Base-by-base conservation (phyloP, 306 rosid species). In the Acacia melanoxylon region DNA sequence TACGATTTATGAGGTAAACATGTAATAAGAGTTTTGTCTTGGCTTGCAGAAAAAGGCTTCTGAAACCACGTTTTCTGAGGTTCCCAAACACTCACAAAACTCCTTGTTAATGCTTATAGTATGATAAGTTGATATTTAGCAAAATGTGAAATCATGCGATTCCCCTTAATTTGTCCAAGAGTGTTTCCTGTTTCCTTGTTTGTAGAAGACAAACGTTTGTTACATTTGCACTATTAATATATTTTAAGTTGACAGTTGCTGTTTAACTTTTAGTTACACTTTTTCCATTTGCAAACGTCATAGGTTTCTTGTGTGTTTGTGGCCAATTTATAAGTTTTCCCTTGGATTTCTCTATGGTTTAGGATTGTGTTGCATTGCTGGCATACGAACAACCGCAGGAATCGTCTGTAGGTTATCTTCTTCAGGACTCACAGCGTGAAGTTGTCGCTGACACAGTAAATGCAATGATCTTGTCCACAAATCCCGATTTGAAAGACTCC, bases 281-380 rank as follows among this genome's bases (percentile, higher is more conserved):
- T 51, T 33, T 8, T 20, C 8, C 49, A 19, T 75, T 31, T 29
- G 16, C 19, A 13, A 72, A 48, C 52, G 17, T 10, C 6, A 48
- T 48, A 14, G 52, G 52, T 10, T 48, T 12, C 4, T 48, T 48
- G 52, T 44, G 46, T 46, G 16, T 48, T 2, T 0, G 17, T 48
- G 52, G 19, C 52, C 22, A 44, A 71, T 62, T 73, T 73, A 46
- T 75, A 11, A 79, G 77, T 66, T 68, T 79, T 63, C 61, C 48
- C 76, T 56, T 42, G 70, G 66, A 20, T 77, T 77, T 54, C 10
- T 78, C 66, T 83, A 8, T 83, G 81, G 42, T 82, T 61, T 76
- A 96, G 99, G 97, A 96, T 77, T 92, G 94, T 80, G 98, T 92
- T 86, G 92, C 99, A 73, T 82, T 96, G 91, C 90, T 96, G 88